Percentiles rank a stretch among this genome's conserved stretches.
Conservation (phyloP, 768 basidiomycete genomes). For the Suillus sp. region DNA sequence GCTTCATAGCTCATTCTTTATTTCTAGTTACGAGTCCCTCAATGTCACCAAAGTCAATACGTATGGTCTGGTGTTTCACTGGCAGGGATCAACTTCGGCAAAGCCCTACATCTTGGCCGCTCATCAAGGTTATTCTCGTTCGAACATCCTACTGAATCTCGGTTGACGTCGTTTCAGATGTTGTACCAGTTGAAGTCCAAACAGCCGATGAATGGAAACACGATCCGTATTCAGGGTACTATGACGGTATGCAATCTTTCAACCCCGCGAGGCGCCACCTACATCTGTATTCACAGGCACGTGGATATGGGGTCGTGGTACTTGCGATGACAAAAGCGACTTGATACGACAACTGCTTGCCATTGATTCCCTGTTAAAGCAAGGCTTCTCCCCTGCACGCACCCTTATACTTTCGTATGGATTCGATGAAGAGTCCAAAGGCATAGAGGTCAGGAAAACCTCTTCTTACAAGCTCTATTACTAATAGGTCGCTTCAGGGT, state of each 20-base stretch:
- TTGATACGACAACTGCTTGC: slow-evolving; percentile 55
- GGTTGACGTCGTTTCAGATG: slow-evolving; percentile 43
- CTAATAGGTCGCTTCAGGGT: slow-evolving; percentile 41
- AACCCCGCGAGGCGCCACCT: background rate
- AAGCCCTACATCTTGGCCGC: slow-evolving; percentile 57
- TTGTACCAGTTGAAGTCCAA: slow-evolving; percentile 59
- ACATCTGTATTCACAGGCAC: slow-evolving; percentile 36
- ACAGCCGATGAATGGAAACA: slow-evolving; percentile 57
- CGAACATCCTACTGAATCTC: background rate
- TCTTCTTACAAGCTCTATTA: background rate
- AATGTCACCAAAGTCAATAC: slow-evolving; percentile 58
- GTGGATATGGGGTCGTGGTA: slow-evolving; percentile 77
- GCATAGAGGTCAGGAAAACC: slow-evolving; percentile 37
- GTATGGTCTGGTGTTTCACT: slow-evolving; percentile 57
- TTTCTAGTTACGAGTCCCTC: slow-evolving; percentile 46
- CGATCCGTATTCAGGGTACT: slow-evolving; percentile 61
- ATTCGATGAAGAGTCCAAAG: slow-evolving; percentile 60
- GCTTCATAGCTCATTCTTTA: background rate
- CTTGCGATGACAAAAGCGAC: slow-evolving; percentile 71
- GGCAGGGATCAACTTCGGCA: slow-evolving; percentile 50
- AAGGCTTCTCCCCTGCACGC: slow-evolving; percentile 50
- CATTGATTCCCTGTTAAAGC: slow-evolving; percentile 47
- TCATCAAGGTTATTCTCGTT: slow-evolving; percentile 42
- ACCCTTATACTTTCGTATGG: slow-evolving; percentile 43
- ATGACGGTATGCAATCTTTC: slow-evolving; percentile 41